phyloP scores from a whole-genome alignment of 2,329 filamentous ascomycete species.

The Teratosphaeria zuluensis region DNA sequence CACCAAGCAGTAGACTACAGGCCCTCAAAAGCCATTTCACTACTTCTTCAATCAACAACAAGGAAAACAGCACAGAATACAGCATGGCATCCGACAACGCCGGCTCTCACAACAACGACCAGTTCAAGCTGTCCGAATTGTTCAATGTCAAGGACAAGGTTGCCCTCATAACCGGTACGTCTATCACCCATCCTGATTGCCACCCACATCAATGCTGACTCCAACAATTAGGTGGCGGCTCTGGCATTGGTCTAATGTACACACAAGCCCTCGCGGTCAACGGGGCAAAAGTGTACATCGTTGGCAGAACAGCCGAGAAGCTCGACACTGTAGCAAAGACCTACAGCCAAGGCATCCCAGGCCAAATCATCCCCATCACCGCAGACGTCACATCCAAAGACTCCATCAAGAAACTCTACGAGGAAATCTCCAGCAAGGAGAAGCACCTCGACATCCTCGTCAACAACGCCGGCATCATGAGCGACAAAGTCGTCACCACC shows the following conservation, averaged over 20 bases:
- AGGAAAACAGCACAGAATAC: conserved; percentile 41
- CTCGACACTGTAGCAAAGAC: conserved; percentile 36
- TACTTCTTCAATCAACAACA: conserved; percentile 1
- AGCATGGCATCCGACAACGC: conserved; percentile 20
- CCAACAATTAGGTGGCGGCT: conserved; percentile 30
- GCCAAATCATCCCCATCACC: conserved; percentile 37
- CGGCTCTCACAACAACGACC: conserved; percentile 24
- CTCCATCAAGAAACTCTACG: conserved; percentile 32
- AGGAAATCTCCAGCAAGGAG: conserved; percentile 35
- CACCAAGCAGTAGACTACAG: background rate
- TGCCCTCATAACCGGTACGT: conserved; percentile 29
- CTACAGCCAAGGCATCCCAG: conserved; percentile 34
- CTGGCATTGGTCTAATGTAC: conserved; percentile 40
- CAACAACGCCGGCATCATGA: conserved; percentile 39
- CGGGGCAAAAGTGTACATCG: conserved; percentile 39
- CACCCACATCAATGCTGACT: background rate
- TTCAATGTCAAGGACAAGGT: conserved; percentile 32
- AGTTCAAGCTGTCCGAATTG: conserved; percentile 25
- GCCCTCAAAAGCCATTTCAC: conserved; percentile 7
- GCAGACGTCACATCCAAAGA: conserved; percentile 37
- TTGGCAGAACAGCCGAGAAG: conserved; percentile 39
- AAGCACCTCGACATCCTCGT: conserved; percentile 37
- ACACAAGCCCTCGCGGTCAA: conserved; percentile 35
- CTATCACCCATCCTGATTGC: background rate
- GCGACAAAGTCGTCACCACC: conserved; percentile 27